These are phyloP conservation scores for Aspergillus mulundensis DNA, from an alignment of 495 filamentous ascomycete species.

Conservation along the genomic window DNA sequence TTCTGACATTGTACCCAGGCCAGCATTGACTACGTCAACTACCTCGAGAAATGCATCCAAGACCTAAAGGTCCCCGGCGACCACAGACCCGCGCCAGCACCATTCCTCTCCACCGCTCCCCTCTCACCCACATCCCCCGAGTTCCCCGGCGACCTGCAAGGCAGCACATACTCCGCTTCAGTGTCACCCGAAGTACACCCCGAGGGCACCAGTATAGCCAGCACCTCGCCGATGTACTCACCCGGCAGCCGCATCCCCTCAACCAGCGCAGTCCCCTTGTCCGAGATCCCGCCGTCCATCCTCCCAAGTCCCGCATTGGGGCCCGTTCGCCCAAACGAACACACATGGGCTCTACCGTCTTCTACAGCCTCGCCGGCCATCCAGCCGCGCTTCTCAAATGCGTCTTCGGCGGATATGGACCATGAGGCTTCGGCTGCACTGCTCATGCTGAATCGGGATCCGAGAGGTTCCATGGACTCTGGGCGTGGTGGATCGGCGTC, in stretches of 20 bases:
- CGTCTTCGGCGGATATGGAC: constrained; percentile 48
- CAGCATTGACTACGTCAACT: constrained; percentile 94
- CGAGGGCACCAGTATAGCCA: constrained; percentile 12
- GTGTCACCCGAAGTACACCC: constrained; percentile 36
- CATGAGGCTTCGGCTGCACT: constrained; percentile 79
- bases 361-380: constrained; percentile 33
- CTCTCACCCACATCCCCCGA: constrained; percentile 39
- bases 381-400: constrained; percentile 21
- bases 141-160: constrained; percentile 24
- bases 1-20: constrained; percentile 51
- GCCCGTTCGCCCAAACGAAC: constrained; percentile 25
- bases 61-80: constrained; percentile 67
- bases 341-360: constrained; percentile 21
- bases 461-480: constrained; percentile 43
- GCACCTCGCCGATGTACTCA: constrained; percentile 39
- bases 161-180: constrained; percentile 26
- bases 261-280: constrained; percentile 13
- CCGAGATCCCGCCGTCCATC: constrained; percentile 31
- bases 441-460: constrained; percentile 72
- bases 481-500: constrained; percentile 26
- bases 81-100: constrained; percentile 11
- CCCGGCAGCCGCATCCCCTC: constrained; percentile 33
- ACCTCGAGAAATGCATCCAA: constrained; percentile 82
- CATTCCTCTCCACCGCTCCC: constrained; percentile 21
- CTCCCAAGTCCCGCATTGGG: constrained; percentile 43